phyloP scores from a whole-genome alignment of 257 asterid genomes.

The Fraxinus anomala region DNA sequence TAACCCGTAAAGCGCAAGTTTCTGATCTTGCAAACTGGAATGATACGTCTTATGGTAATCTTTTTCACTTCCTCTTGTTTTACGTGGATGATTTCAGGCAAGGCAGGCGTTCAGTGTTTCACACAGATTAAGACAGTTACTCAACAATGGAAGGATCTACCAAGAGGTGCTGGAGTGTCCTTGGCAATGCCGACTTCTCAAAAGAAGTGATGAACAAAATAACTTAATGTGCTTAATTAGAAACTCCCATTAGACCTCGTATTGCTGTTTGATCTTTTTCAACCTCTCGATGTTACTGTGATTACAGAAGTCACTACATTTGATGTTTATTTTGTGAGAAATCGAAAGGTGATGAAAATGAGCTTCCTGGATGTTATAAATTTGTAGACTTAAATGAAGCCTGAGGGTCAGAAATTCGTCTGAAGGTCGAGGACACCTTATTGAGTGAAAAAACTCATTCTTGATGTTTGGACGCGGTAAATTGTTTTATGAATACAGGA shows the following conservation, averaged over 20 bases:
- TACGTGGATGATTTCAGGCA: conserved; percentile 50
- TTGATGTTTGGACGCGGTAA: too few species aligned
- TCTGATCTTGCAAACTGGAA: conserved; percentile 12
- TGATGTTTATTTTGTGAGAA: neutral
- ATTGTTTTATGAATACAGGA: too few species aligned
- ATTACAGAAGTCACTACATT: neutral
- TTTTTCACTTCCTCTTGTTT: neutral
- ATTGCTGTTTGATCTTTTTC: neutral
- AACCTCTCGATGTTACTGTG: neutral
- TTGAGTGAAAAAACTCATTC: too few species aligned
- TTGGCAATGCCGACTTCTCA: conserved; percentile 98
- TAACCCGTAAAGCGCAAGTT: neutral
- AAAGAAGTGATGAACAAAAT: conserved; percentile 36
- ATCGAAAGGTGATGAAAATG: neutral
- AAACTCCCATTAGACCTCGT: neutral
- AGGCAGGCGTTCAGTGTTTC: conserved; percentile 91
- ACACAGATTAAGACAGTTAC: conserved; percentile 92
- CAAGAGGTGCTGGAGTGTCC: conserved; percentile 68
- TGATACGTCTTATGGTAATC: neutral
- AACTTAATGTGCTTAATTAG: neutral
- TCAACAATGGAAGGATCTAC: conserved; percentile 92
- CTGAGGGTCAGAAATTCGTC: too few species aligned
- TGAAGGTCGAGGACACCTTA: too few species aligned
- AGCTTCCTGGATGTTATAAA: too few species aligned
- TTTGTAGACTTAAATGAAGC: too few species aligned